Percentiles rank a stretch among this genome's conserved stretches.
Conservation (phyloP, 208 protist species). For the Crithidia expoeki region DNA sequence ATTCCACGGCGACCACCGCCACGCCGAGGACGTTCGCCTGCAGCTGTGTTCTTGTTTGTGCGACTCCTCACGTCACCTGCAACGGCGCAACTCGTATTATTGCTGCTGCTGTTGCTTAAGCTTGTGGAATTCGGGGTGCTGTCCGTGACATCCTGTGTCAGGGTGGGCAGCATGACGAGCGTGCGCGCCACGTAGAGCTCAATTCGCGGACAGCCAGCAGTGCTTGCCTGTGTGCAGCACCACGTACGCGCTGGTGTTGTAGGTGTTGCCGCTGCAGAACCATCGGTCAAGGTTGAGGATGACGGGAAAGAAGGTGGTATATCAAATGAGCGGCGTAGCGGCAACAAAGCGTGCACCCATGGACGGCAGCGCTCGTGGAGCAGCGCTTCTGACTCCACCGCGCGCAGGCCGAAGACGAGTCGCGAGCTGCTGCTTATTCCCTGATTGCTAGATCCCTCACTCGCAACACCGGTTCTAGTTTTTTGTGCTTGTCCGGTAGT, state of each 20-base stretch:
- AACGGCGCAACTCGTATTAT: not conserved
- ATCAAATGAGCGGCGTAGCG: not conserved
- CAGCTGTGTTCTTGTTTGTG: not conserved
- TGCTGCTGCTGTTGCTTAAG: not conserved
- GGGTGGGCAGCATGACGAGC: conserved; percentile 38
- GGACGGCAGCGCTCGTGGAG: not conserved
- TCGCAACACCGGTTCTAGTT: too few relatives aligned
- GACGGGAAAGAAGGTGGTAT: too few relatives aligned
- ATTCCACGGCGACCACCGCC: not conserved
- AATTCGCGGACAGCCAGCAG: conserved; percentile 20
- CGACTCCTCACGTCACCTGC: not conserved
- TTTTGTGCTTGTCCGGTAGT: too few relatives aligned
- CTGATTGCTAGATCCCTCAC: too few relatives aligned
- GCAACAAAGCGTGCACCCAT: conserved; percentile 13
- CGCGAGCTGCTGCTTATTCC: not conserved
- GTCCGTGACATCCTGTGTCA: conserved; percentile 17
- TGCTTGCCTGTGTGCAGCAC: conserved; percentile 15
- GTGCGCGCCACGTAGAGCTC: conserved; percentile 28
- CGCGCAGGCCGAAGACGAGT: conserved; percentile 18
- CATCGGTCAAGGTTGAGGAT: not conserved
- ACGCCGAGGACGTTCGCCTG: not conserved
- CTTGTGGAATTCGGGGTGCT: not conserved
- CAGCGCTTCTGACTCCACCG: conserved; percentile 8
- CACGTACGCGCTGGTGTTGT: conserved; percentile 15
- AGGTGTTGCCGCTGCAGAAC: not conserved